Base-by-base conservation (phyloP, 345 rosid genomes). In the Arabidopsis arenosa region DNA sequence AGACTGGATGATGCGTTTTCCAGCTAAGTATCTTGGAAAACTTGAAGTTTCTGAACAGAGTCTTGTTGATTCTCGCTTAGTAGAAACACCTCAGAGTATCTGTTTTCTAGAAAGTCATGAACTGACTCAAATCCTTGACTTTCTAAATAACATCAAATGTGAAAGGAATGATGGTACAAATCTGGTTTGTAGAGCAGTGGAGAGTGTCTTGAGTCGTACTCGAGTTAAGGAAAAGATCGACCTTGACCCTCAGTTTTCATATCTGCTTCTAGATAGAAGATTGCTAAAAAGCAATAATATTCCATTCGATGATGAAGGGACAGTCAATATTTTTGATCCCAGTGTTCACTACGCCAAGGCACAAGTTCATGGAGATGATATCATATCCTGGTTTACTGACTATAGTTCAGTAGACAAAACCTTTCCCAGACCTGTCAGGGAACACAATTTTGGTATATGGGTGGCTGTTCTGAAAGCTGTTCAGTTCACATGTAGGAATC, bases 341-440 rank as follows among this genome's bases (percentile, higher is more conserved):
- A 3, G 0, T n/a, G n/a, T 0, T 53, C 64, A 76, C 65, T 70
- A 70, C 35, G 75, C 80, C 65, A 45, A 63, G 37, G 30, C 65
- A 44, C 43, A 8, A 11, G 65, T 26, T 47, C 35, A 15, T 14
- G 80, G 75, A 52, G 80, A 70, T 69, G 65, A 54, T 63, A 44
- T 76, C 11, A 9, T 76, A 63, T 63, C 65, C 30, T 76, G 80
- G 80, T 69, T 76, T 44, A 44, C 36, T 18, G 75, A 76, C 39
- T 26, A 55, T 65, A 7, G 2, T 7, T 55, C 56, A 55, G 71
- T 30, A 35, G 61, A 77, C 56, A 51, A 17, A 61, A 56, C 15
- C 23, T 68, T 69, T 47, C 61, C 64, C 15, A 62, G 36, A 36
- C 52, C 65, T 70, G 51, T 63, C 59, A 53, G 60, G 43, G 63